These are phyloP conservation scores for Pistacia integerrima DNA, from an alignment of 345 rosid species.

Conservation along the genomic window DNA sequence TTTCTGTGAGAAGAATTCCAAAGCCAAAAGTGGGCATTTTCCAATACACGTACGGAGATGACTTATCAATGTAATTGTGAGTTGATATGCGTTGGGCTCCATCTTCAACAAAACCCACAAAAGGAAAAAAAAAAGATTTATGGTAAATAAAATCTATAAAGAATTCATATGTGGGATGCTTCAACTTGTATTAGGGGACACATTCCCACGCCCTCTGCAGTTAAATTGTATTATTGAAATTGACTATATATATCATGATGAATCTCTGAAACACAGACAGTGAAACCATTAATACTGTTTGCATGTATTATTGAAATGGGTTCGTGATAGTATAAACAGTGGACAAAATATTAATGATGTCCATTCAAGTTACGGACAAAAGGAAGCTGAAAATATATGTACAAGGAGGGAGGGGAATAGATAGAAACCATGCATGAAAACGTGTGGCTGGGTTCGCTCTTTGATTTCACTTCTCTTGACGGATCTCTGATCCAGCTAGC, in stretches of 20 bases:
- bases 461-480: neutral
- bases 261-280: constrained; percentile 15
- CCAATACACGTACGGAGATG: too few relatives aligned
- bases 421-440: neutral
- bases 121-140: too few relatives aligned
- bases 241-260: constrained; percentile 37
- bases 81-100: neutral
- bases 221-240: constrained; percentile 32
- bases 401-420: too few relatives aligned
- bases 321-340: neutral
- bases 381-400: neutral
- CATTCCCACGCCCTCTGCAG: neutral
- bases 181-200: neutral
- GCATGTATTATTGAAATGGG: constrained; percentile 24
- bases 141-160: neutral
- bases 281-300: constrained; percentile 1
- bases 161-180: neutral
- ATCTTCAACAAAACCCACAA: too few relatives aligned
- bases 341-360: neutral
- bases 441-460: constrained; percentile 22
- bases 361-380: constrained; percentile 13
- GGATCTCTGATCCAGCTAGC: neutral
- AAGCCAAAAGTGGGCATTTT: too few relatives aligned
- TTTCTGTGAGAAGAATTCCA: too few relatives aligned
- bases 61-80: too few relatives aligned